Evolutionary conservation across 2,329 filamentous ascomycete genomes (phyloP).

Genomic region (Myriosclerotinia duriaeana): DNA sequence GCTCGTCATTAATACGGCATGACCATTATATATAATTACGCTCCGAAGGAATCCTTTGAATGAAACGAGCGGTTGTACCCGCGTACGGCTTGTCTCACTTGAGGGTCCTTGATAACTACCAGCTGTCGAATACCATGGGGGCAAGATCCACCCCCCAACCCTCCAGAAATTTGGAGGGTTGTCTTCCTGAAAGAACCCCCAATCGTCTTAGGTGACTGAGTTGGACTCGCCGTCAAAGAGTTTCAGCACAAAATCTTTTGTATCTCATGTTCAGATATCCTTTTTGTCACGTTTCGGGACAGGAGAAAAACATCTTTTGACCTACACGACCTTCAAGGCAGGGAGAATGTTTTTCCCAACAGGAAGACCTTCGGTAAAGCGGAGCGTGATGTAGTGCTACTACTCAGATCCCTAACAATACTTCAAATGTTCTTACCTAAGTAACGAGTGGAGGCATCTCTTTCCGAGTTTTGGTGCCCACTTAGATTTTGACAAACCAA

Average conservation of each 20-base stretch:
- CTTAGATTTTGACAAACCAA: background rate
- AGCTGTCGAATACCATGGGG: too few species aligned
- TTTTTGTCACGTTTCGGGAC: background rate
- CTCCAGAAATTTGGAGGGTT: too few species aligned
- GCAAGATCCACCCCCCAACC: too few species aligned
- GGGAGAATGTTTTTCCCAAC: background rate
- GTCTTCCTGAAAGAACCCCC: too few species aligned
- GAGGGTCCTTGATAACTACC: too few species aligned
- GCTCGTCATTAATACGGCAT: slow-evolving; percentile 37
- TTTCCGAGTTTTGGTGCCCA: background rate
- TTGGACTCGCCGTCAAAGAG: slow-evolving; percentile 37
- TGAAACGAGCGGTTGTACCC: too few species aligned
- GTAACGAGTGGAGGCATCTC: background rate
- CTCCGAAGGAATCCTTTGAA: too few species aligned
- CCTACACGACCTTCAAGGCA: background rate
- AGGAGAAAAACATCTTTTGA: background rate
- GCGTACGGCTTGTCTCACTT: too few species aligned
- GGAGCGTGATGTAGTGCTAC: background rate
- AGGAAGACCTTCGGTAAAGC: background rate
- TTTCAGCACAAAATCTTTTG: background rate
- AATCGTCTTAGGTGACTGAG: slow-evolving; percentile 30
- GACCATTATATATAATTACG: slow-evolving; percentile 14
- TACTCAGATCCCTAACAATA: too few species aligned
- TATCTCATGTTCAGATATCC: background rate
- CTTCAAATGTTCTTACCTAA: too few species aligned